These are phyloP conservation scores for Eimeria maxima DNA, from an alignment of 169 alveolate species.

Conservation along the genomic window DNA sequence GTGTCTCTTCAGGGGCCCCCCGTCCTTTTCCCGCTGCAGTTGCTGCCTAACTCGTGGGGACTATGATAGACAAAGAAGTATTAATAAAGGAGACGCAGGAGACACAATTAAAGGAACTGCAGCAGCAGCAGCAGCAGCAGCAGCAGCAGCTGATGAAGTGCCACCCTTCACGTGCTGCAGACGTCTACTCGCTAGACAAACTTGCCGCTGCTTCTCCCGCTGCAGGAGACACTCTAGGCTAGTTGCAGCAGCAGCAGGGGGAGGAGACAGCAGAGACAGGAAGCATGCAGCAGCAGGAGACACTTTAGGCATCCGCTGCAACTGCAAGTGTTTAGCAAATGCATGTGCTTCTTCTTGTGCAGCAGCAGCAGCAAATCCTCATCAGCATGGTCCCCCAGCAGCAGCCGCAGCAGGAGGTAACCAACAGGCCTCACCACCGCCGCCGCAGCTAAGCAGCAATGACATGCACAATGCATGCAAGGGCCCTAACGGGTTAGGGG, in stretches of 20 bases:
- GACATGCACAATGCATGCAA: not conserved
- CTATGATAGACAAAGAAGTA: not conserved
- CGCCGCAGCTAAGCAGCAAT: conserved; percentile 5
- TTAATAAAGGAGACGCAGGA: not conserved
- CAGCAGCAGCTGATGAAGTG: not conserved
- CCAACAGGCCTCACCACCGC: not conserved
- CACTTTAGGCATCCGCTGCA: not conserved
- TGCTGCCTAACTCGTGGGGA: not conserved
- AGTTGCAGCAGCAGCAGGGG: not conserved
- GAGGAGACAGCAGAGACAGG: not conserved
- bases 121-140: not conserved
- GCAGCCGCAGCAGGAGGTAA: conserved; percentile 50
- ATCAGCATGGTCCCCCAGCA: not conserved
- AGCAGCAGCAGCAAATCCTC: not conserved
- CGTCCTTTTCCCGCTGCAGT: not conserved
- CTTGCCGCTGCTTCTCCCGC: conserved; percentile 7
- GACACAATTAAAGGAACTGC: not conserved
- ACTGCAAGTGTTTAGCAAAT: not conserved
- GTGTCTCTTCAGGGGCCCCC: not conserved
- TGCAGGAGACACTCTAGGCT: not conserved
- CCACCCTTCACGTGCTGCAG: conserved; percentile 13
- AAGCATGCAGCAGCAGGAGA: not conserved
- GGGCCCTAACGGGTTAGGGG: not conserved
- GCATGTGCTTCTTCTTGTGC: not conserved
- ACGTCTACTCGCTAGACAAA: not conserved